Evolutionary conservation across 1,139 yeast genomes (phyloP).

Genomic region (Protomyces gravidus): DNA sequence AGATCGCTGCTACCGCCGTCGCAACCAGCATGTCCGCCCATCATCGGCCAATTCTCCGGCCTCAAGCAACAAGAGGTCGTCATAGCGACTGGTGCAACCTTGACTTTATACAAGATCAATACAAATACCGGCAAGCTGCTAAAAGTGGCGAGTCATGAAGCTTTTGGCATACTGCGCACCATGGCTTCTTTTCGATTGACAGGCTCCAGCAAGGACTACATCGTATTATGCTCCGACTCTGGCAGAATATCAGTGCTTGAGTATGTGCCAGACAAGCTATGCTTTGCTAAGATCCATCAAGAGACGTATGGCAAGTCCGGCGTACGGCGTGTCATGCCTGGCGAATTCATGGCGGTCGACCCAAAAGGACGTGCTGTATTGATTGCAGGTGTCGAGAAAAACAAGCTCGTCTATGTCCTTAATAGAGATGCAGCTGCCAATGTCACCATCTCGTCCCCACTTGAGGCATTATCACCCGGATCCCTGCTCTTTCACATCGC

Average conservation of each 20-base stretch:
- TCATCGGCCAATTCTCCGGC: slow-evolving; percentile 67
- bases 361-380: slow-evolving; percentile 67
- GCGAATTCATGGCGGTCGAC: slow-evolving; percentile 69
- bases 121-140: slow-evolving; percentile 54
- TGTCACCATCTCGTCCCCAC: slow-evolving; percentile 62
- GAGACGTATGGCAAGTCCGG: slow-evolving; percentile 77
- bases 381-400: slow-evolving; percentile 67
- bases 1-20: slow-evolving; percentile 15
- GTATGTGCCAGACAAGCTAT: slow-evolving; percentile 44
- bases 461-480: slow-evolving; percentile 58
- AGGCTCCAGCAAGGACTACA: slow-evolving; percentile 51
- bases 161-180: slow-evolving; percentile 59
- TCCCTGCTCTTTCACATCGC: slow-evolving; percentile 53
- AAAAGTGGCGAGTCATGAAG: slow-evolving; percentile 46
- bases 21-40: slow-evolving; percentile 41
- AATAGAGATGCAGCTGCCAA: slow-evolving; percentile 49
- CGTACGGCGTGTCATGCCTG: slow-evolving; percentile 69
- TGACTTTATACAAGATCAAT: slow-evolving; percentile 54
- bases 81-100: slow-evolving; percentile 54
- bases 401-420: slow-evolving; percentile 61
- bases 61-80: slow-evolving; percentile 56
- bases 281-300: slow-evolving; percentile 52
- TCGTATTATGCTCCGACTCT: slow-evolving; percentile 75
- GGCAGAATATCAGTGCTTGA: slow-evolving; percentile 64
- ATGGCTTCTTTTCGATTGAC: slow-evolving; percentile 52